Conservation (phyloP, 2,329 filamentous ascomycete species). For the Calycina herbarum region DNA sequence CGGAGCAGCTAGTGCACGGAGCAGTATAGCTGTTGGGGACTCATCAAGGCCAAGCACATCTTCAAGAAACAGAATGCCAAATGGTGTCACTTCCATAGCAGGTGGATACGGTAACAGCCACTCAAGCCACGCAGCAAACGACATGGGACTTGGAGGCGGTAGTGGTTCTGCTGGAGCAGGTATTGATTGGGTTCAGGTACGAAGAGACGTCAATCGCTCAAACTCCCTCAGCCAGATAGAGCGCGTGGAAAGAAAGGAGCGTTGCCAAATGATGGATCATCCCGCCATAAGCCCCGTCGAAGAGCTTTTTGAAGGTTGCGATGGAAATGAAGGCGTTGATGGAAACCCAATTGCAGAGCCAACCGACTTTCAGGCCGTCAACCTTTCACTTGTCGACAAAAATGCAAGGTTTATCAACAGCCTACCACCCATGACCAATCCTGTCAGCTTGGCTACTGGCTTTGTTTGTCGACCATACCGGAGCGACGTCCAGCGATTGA, state of each 20-base stretch:
- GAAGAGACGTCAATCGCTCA: slow-evolving; percentile 91
- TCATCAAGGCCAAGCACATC: slow-evolving; percentile 40
- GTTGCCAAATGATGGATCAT: slow-evolving; percentile 93
- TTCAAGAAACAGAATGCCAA: slow-evolving; percentile 27
- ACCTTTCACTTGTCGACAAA: slow-evolving; percentile 88
- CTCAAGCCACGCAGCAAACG: slow-evolving; percentile 54
- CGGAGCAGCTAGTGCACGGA: slow-evolving; percentile 83
- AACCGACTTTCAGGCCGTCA: slow-evolving; percentile 77
- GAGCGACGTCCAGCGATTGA: slow-evolving; percentile 87
- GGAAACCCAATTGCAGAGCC: slow-evolving; percentile 80
- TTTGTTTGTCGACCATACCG: slow-evolving; percentile 93
- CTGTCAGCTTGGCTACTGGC: slow-evolving; percentile 79
- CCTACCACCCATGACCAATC: slow-evolving; percentile 78
- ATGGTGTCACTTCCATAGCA: slow-evolving; percentile 50
- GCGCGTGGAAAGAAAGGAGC: slow-evolving; percentile 77
- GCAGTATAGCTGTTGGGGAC: slow-evolving; percentile 71
- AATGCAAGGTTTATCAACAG: slow-evolving; percentile 87
- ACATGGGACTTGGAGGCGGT: slow-evolving; percentile 63
- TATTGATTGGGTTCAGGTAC: slow-evolving; percentile 95
- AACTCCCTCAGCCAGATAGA: slow-evolving; percentile 92
- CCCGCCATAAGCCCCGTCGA: slow-evolving; percentile 87
- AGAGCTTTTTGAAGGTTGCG: slow-evolving; percentile 77
- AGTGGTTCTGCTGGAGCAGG: slow-evolving; percentile 37
- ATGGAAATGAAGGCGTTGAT: slow-evolving; percentile 88
- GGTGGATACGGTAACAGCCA: slow-evolving; percentile 46